Conservation (phyloP, 805 yeast genomes). For the Wickerhamiella sorbophila region DNA sequence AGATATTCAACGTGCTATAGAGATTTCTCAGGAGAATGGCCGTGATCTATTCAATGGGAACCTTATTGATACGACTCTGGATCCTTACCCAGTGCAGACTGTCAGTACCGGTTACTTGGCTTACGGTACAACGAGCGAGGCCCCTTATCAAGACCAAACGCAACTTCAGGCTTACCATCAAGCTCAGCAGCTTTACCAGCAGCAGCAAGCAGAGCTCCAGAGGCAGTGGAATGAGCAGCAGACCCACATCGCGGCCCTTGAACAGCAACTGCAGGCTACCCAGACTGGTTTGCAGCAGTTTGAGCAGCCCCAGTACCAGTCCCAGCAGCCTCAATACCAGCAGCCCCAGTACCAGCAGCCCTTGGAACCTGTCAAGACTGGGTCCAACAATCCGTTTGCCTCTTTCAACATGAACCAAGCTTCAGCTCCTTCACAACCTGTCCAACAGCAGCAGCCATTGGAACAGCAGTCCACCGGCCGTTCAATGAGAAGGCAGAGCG, state of each 20-base stretch:
- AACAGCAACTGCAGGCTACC: slow-evolving; percentile 21
- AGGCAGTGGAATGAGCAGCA: slow-evolving; percentile 19
- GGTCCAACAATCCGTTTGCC: slow-evolving; percentile 67
- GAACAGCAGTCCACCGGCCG: slow-evolving; percentile 11
- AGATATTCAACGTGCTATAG: slow-evolving; percentile 54
- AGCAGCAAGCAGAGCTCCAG: slow-evolving; percentile 13
- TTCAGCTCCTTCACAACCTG: neutral
- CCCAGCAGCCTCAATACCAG: slow-evolving; percentile 21
- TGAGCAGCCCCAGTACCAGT: slow-evolving; percentile 15
- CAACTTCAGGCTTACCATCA: slow-evolving; percentile 18
- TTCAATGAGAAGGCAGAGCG: slow-evolving; percentile 31
- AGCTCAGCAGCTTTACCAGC: slow-evolving; percentile 22
- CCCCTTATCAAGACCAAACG: slow-evolving; percentile 3
- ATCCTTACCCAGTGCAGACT: slow-evolving; percentile 11
- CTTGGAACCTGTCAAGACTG: slow-evolving; percentile 50
- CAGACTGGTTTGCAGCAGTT: slow-evolving; percentile 28
- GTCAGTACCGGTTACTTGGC: slow-evolving; percentile 27
- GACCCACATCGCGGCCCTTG: slow-evolving; percentile 20
- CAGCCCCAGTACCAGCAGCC: slow-evolving; percentile 18
- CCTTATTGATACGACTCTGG: slow-evolving; percentile 12
- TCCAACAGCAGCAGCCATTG: slow-evolving; percentile 5
- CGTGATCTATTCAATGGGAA: slow-evolving; percentile 8
- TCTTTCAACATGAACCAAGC: slow-evolving; percentile 12
- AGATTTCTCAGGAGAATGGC: slow-evolving; percentile 57
- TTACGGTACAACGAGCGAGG: slow-evolving; percentile 11